A percentile compares a stretch with the other conserved stretches of the same genome.
Evolutionary conservation across 768 basidiomycete species (phyloP).

Genomic region (Serendipita sp.): DNA sequence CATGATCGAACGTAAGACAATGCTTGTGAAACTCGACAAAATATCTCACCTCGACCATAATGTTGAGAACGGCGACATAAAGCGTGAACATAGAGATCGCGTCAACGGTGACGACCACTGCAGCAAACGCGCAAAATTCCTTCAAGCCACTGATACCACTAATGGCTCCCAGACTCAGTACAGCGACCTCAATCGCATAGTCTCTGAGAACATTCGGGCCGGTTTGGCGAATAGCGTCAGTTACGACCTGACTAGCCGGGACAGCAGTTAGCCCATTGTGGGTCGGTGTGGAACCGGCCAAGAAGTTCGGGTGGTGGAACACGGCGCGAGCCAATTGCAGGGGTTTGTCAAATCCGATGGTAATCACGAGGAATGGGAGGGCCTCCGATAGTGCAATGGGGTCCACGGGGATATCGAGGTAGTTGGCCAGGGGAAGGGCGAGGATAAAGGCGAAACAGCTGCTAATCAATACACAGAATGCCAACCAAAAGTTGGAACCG

Average conservation of each 20-base stretch:
- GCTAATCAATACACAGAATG: constrained; percentile 61
- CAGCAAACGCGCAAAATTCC: constrained; percentile 92
- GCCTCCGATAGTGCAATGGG: constrained; percentile 89
- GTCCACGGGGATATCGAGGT: constrained; percentile 77
- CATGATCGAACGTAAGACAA: neutral
- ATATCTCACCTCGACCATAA: constrained; percentile 78
- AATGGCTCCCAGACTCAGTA: constrained; percentile 74
- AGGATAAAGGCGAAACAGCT: constrained; percentile 72
- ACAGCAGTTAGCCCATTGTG: constrained; percentile 10
- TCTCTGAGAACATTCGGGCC: constrained; percentile 81
- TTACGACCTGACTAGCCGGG: constrained; percentile 61
- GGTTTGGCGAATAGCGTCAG: constrained; percentile 63
- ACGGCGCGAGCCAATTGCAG: constrained; percentile 81
- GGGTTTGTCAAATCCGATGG: constrained; percentile 96
- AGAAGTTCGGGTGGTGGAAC: constrained; percentile 61
- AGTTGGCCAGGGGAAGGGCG: constrained; percentile 59
- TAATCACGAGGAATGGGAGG: constrained; percentile 93
- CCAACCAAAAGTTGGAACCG: constrained; percentile 57
- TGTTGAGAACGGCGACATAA: constrained; percentile 71
- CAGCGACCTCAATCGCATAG: constrained; percentile 82
- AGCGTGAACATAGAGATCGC: constrained; percentile 83
- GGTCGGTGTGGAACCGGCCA: constrained; percentile 12
- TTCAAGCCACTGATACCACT: constrained; percentile 75
- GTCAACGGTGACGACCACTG: constrained; percentile 72
- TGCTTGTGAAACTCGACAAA: neutral